Conservation (phyloP, 2,329 filamentous ascomycete species). For the Canariomyces notabilis region DNA sequence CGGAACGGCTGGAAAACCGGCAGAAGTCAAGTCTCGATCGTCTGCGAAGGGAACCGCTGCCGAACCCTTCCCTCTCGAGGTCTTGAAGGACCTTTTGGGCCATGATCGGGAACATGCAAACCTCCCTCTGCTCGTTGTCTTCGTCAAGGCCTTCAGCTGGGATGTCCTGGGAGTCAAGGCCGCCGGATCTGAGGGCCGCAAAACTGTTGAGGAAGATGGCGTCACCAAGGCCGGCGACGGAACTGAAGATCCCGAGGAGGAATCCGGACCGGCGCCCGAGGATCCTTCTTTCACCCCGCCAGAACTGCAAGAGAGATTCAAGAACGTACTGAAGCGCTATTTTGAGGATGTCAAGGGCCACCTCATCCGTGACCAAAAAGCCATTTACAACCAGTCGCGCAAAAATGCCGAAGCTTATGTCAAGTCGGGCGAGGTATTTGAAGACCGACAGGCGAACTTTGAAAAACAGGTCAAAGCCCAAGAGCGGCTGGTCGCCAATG, state of each 20-base stretch:
- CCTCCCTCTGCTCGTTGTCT: conserved; percentile 84
- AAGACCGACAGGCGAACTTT: conserved; percentile 92
- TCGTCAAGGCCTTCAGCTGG: conserved; percentile 95
- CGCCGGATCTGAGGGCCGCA: conserved; percentile 70
- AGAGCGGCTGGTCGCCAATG: conserved; percentile 83
- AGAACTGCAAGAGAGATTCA: conserved; percentile 80
- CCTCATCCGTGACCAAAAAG: conserved; percentile 85
- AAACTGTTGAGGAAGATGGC: conserved; percentile 77
- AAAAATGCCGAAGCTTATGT: conserved; percentile 98
- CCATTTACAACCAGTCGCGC: conserved; percentile 77
- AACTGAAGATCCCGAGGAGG: conserved; percentile 45
- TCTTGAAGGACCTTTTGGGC: conserved; percentile 92
- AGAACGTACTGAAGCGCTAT: conserved; percentile 77
- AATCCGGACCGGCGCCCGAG: conserved; percentile 41
- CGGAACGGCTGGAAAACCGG: conserved; percentile 58
- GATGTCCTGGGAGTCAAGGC: conserved; percentile 81
- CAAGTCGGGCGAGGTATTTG: conserved; percentile 96
- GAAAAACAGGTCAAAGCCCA: conserved; percentile 91
- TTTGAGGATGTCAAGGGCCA: conserved; percentile 91
- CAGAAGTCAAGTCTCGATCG: conserved; percentile 53
- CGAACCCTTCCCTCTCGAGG: conserved; percentile 92
- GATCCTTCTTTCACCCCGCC: conserved; percentile 71
- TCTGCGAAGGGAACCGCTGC: conserved; percentile 61
- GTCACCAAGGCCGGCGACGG: conserved; percentile 45
- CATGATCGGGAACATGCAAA: conserved; percentile 92